Evolutionary conservation across 768 basidiomycete species (phyloP).

Genomic region (Tulasnella sp.): DNA sequence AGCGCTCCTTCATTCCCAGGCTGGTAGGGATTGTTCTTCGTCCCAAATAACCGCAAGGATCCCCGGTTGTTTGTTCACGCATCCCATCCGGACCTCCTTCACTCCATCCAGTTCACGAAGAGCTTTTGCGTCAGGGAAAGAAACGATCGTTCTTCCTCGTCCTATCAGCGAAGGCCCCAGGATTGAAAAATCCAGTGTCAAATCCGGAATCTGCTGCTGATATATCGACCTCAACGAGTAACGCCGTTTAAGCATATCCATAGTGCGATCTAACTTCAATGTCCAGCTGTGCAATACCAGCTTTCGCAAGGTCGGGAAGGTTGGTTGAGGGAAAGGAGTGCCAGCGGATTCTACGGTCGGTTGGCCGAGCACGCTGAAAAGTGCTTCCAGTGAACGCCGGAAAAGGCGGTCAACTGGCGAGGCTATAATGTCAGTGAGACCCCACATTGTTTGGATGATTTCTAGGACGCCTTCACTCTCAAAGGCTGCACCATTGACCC

Average conservation of each 20-base stretch:
- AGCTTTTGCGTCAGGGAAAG: background rate
- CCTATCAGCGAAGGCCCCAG: background rate
- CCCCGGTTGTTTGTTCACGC: background rate
- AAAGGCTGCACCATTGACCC: too few species aligned
- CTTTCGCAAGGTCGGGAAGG: background rate
- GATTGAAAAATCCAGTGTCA: background rate
- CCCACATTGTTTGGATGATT: too few species aligned
- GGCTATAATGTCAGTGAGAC: too few species aligned
- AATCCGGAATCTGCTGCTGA: background rate
- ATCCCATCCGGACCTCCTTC: background rate
- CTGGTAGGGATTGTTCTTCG: background rate
- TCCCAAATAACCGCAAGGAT: background rate
- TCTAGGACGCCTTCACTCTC: too few species aligned
- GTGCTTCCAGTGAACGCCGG: background rate
- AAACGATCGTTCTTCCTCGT: background rate
- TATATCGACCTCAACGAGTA: background rate
- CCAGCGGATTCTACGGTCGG: background rate
- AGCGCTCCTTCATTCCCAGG: background rate
- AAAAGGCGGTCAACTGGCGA: background rate
- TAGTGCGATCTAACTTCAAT: background rate
- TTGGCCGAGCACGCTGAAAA: background rate
- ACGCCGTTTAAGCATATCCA: background rate
- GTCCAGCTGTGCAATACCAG: background rate
- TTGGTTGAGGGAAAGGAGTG: background rate
- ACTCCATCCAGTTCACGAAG: background rate